Percentiles rank a stretch among this genome's conserved stretches.
Evolutionary conservation across 2,329 filamentous ascomycete genomes (phyloP).

Genomic region (Epichloe sibirici): DNA sequence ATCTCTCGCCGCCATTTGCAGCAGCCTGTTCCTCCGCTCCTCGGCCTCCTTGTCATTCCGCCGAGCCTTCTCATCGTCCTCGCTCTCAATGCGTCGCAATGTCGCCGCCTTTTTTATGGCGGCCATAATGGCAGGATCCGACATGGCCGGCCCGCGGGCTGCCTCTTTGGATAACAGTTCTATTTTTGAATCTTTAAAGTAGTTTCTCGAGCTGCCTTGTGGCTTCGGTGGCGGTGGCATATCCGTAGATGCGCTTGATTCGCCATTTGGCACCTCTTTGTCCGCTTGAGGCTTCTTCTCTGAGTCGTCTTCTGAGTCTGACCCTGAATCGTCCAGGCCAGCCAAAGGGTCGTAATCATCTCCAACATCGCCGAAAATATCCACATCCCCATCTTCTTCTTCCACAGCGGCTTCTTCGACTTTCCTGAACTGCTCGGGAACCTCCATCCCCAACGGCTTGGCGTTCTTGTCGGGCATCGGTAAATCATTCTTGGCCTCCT

Average conservation of each 20-base stretch:
- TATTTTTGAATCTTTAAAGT: slow-evolving; percentile 49
- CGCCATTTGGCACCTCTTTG: slow-evolving; percentile 6
- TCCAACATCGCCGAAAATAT: slow-evolving; percentile 55
- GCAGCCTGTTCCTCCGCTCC: slow-evolving; percentile 60
- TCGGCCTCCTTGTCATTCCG: slow-evolving; percentile 43
- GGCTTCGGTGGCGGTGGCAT: slow-evolving; percentile 38
- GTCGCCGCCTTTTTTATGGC: slow-evolving; percentile 75
- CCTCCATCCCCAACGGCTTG: slow-evolving; percentile 52
- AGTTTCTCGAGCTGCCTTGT: slow-evolving; percentile 37
- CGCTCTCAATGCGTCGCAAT: slow-evolving; percentile 36
- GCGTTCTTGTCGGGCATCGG: slow-evolving; percentile 42
- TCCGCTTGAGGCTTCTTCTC: slow-evolving; percentile 11
- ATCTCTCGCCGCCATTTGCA: slow-evolving; percentile 64
- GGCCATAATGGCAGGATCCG: slow-evolving; percentile 68
- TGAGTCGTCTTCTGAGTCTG: slow-evolving; percentile 32
- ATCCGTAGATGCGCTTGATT: slow-evolving; percentile 8
- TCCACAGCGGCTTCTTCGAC: slow-evolving; percentile 28
- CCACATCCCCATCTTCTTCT: slow-evolving; percentile 41
- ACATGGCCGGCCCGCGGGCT: slow-evolving; percentile 40
- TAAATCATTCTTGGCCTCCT: slow-evolving; percentile 27
- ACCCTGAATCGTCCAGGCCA: slow-evolving; percentile 35
- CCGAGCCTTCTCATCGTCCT: slow-evolving; percentile 22
- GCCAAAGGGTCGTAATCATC: slow-evolving; percentile 58
- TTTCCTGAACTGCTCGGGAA: slow-evolving; percentile 45
- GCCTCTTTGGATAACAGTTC: slow-evolving; percentile 40